These are phyloP conservation scores for Thuja plicata DNA, from an alignment of 83 land plant species.

Conservation along the genomic window DNA sequence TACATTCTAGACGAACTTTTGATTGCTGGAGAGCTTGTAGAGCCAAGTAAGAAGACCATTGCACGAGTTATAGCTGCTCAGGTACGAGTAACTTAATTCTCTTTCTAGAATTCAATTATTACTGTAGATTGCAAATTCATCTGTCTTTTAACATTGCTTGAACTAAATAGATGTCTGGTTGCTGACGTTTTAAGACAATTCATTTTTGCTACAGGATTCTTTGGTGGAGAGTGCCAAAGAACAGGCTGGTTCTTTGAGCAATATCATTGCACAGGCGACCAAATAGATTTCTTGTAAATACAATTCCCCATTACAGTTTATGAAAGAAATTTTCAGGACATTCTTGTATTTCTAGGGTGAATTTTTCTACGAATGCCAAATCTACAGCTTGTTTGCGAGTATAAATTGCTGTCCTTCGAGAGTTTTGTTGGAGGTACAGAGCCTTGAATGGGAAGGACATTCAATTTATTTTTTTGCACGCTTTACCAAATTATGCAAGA, in stretches of 20 bases:
- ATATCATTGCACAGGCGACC: conserved; percentile 96
- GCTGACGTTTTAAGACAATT: neutral
- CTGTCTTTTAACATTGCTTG: neutral
- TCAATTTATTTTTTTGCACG: neutral
- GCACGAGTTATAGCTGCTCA: conserved; percentile 95
- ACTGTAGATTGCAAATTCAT: neutral
- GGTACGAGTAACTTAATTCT: conserved; percentile 39
- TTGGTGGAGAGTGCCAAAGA: conserved; percentile 96
- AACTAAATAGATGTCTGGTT: neutral
- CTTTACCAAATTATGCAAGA: neutral
- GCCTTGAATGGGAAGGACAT: neutral
- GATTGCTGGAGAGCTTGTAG: conserved; percentile 97
- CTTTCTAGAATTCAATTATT: neutral
- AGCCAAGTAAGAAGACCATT: conserved; percentile 96
- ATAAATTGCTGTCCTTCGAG: neutral
- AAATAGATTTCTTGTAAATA: conserved; percentile 36
- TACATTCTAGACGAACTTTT: conserved; percentile 90
- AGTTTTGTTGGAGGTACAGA: neutral
- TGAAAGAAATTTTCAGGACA: neutral
- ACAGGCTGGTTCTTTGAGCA: conserved; percentile 86
- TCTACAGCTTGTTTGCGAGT: neutral
- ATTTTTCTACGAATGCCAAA: neutral
- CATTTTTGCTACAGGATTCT: conserved; percentile 67
- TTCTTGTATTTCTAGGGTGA: neutral
- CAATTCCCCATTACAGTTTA: neutral